These are phyloP conservation scores for Rosa lucieae DNA, from an alignment of 306 rosid genomes.

Conservation along the genomic window DNA sequence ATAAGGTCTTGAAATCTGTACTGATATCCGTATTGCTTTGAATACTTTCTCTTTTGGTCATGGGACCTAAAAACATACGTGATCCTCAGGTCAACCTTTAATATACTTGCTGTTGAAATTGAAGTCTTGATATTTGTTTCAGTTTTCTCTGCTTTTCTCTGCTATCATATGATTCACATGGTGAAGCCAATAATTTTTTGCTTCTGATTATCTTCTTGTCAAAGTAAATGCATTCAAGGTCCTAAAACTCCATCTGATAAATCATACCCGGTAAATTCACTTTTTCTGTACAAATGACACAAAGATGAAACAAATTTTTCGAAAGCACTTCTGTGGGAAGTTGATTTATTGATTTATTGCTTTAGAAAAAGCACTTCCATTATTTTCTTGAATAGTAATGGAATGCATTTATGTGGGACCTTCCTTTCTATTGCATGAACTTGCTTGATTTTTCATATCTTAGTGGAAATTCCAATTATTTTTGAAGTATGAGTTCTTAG, in stretches of 20 bases:
- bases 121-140: neutral
- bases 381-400: neutral
- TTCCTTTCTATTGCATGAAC: neutral
- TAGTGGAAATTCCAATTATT: neutral
- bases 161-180: neutral
- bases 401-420: neutral
- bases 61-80: neutral
- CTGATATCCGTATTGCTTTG: neutral
- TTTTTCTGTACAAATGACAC: neutral
- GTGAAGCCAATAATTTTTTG: neutral
- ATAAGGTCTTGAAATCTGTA: neutral
- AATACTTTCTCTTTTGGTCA: neutral
- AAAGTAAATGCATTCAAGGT: neutral
- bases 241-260: neutral
- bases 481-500: constrained; percentile 4
- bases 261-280: neutral
- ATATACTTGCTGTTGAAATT: neutral
- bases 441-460: neutral
- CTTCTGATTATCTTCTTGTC: neutral
- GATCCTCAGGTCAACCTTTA: neutral
- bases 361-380: neutral
- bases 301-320: neutral
- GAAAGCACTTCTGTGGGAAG: neutral
- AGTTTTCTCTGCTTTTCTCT: neutral
- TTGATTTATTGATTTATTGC: neutral